Evolutionary conservation across 257 asterid genomes (phyloP).

Genomic region (Solanum appendiculatum): DNA sequence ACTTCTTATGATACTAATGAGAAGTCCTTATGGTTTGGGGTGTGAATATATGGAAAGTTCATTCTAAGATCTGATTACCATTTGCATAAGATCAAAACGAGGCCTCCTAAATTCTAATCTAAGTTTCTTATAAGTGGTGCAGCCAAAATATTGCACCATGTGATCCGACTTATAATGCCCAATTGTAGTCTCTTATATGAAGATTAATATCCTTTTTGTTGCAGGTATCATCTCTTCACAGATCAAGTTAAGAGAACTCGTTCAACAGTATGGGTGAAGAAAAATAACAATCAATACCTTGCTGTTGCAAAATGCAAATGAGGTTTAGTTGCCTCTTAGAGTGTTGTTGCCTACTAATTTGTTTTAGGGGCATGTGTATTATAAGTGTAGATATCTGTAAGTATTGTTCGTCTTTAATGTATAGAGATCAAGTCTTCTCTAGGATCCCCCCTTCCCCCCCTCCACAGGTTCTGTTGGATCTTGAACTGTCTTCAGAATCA

Average conservation of each 20-base stretch:
- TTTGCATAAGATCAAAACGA: neutral
- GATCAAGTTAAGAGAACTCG: conserved; percentile 71
- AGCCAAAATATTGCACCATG: neutral
- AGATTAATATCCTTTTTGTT: neutral
- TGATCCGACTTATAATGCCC: neutral
- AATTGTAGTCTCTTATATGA: neutral
- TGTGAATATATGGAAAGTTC: neutral
- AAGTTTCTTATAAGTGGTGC: neutral
- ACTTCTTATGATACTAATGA: neutral
- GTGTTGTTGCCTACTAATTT: neutral
- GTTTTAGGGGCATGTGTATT: neutral
- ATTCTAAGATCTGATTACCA: neutral
- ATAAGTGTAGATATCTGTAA: neutral
- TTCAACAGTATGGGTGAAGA: conserved; percentile 66
- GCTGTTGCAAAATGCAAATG: conserved; percentile 32
- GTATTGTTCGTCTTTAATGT: neutral
- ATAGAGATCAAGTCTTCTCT: neutral
- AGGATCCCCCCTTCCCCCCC: too few relatives aligned
- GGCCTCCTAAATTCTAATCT: neutral
- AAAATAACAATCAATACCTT: conserved; percentile 20
- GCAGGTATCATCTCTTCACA: conserved; percentile 68
- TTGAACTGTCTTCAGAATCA: neutral
- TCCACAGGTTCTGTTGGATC: neutral
- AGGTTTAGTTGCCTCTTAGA: neutral
- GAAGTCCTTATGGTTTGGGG: neutral